Evolutionary conservation across 73 alveolate genomes (phyloP), one percentile per base, ranked within the genome.

Genomic region (Tetrahymena borealis): DNA sequence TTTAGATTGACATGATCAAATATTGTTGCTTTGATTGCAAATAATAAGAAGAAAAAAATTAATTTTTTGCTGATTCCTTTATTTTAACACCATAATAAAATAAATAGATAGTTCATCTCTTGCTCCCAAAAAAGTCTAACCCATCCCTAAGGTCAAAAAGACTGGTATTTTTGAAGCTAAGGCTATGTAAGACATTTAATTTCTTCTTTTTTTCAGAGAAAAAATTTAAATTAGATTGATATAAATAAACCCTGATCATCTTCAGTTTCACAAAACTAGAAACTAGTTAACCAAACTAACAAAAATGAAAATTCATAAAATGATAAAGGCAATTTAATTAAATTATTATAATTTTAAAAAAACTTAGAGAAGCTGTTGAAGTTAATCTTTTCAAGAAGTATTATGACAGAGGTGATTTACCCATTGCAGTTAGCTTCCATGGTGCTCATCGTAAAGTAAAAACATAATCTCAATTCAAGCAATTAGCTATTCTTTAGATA

Each of bases 391-490:
- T 97, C 93, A 96, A 96, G 91, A 97, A 94, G 93, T 97, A 95
- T 91, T 97, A 97, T 91, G 98, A 96, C 78, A 91, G 99, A 91
- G 98, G 99, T 11, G 99, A 97, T 91, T 92, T 97, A 36, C 99
- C 99, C 12, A 94, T 96, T 7, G 97, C 96, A 11, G 98, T 97
- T 24, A 96, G 92, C 91, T 96, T 96, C 96, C 38, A 43, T 16
- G 99, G 99, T 12, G 98, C 98, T 15, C 94, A 94, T 20, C 94
- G 98, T 43, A 96, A 94, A 91, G 95, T 95, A 7, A 60, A 24
- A 60, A 15, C 28, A 24, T 20, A 60, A 15, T 24, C n/a, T 15
- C 24, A 15, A 8, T 40, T 40, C n/a, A 40, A 3, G 4, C 20
- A 40, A n/a, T n/a, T n/a, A n/a, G n/a, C n/a, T n/a, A n/a, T n/a